Conservation (phyloP, 2,329 filamentous ascomycete species). For the Talaromyces pinophilus region DNA sequence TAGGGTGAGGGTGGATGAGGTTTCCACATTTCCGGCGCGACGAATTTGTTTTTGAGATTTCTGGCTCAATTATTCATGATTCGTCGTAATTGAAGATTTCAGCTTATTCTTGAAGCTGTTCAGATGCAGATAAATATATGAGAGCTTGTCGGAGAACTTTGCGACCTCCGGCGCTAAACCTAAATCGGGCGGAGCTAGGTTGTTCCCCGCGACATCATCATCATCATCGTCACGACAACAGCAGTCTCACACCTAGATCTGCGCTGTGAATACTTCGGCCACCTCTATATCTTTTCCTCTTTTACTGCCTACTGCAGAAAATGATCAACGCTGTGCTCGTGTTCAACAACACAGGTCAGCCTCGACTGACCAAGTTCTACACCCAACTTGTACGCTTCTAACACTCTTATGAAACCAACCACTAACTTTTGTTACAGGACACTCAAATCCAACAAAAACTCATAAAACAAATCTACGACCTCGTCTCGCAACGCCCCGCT, state of each 20-base stretch:
- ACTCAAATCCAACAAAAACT: slow-evolving; percentile 95
- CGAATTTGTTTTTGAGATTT: not conserved
- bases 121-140: not conserved
- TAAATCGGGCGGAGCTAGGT: not conserved
- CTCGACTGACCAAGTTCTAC: slow-evolving; percentile 96
- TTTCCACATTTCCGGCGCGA: not conserved
- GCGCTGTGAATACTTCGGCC: too few relatives aligned
- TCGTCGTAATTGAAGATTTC: too few relatives aligned
- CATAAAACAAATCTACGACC: slow-evolving; percentile 94
- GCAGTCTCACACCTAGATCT: not conserved
- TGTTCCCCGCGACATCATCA: slow-evolving; percentile 10
- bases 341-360: slow-evolving; percentile 98
- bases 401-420: not conserved
- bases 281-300: too few relatives aligned
- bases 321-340: slow-evolving; percentile 98
- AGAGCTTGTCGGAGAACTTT: slow-evolving; percentile 7
- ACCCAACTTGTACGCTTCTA: slow-evolving; percentile 74
- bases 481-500: slow-evolving; percentile 87
- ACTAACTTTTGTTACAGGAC: slow-evolving; percentile 61
- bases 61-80: not conserved
- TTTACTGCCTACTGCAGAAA: slow-evolving; percentile 16
- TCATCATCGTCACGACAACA: not conserved
- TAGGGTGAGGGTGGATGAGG: not conserved
- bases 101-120: not conserved
- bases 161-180: slow-evolving; percentile 19